A percentile compares a stretch with the other conserved stretches of the same genome.
These are phyloP conservation scores for Phyllostachys edulis DNA, from an alignment of 176 grass and related monocot genomes.

Conservation along the genomic window DNA sequence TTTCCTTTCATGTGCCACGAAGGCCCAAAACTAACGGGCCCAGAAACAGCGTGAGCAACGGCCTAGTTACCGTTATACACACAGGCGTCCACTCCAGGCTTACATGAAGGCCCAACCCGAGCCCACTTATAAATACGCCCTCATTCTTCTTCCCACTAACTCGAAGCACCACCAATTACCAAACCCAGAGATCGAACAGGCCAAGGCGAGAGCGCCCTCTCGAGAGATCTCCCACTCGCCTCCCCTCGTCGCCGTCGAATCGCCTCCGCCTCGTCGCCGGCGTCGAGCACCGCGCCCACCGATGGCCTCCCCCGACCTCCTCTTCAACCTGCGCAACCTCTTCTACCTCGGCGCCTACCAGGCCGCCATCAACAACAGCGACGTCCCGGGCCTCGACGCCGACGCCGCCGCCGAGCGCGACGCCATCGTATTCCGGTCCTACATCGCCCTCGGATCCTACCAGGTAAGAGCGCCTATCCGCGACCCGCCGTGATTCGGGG, in stretches of 20 bases:
- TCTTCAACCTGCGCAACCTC: slow-evolving; percentile 91
- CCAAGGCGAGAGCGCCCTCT: neutral
- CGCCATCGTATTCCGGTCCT: slow-evolving; percentile 85
- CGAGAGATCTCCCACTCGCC: slow-evolving; percentile 31
- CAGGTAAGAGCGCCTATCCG: slow-evolving; percentile 46
- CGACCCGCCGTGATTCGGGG: neutral
- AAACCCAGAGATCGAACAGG: slow-evolving; percentile 17
- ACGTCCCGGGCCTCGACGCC: slow-evolving; percentile 61
- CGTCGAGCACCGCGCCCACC: neutral
- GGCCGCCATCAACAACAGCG: slow-evolving; percentile 94
- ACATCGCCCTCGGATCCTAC: slow-evolving; percentile 90
- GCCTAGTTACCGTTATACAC: neutral
- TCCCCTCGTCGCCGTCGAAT: neutral
- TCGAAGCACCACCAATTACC: neutral
- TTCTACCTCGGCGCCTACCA: slow-evolving; percentile 98
- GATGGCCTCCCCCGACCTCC: slow-evolving; percentile 75
- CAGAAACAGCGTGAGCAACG: neutral
- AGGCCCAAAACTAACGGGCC: neutral
- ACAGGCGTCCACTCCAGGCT: neutral
- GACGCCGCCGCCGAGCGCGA: slow-evolving; percentile 83
- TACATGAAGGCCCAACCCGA: neutral
- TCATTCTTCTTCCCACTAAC: neutral
- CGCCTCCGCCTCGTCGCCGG: neutral
- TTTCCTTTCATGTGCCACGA: neutral
- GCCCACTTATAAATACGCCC: slow-evolving; percentile 7